Conservation (phyloP, 257 asterid species). For the Hygrophila difformis region DNA sequence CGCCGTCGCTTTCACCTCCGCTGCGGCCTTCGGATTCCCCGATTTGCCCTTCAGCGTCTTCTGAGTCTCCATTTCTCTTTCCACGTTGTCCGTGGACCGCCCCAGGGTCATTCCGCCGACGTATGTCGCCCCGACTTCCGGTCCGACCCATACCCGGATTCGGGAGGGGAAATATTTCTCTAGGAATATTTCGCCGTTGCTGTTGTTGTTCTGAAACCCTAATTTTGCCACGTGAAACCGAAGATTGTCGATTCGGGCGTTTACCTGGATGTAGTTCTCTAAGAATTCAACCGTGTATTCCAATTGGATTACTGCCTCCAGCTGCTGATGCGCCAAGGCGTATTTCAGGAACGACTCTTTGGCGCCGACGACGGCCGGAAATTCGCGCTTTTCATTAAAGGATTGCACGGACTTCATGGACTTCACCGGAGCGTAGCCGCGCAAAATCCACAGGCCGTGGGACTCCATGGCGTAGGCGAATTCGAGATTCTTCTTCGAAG, state of each 20-base stretch:
- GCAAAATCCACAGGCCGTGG: slow-evolving; percentile 70
- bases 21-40: slow-evolving; percentile 28
- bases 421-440: slow-evolving; percentile 65
- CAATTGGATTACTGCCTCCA: slow-evolving; percentile 75
- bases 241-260: slow-evolving; percentile 60
- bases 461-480: slow-evolving; percentile 65
- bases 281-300: slow-evolving; percentile 51
- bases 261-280: slow-evolving; percentile 59
- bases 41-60: slow-evolving; percentile 51
- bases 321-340: slow-evolving; percentile 80
- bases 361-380: slow-evolving; percentile 28
- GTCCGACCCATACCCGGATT: slow-evolving; percentile 78
- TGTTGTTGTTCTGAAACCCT: slow-evolving; percentile 44
- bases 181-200: slow-evolving; percentile 25
- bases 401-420: slow-evolving; percentile 43
- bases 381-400: slow-evolving; percentile 20
- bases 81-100: slow-evolving; percentile 56
- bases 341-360: slow-evolving; percentile 55
- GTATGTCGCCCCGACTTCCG: slow-evolving; percentile 70
- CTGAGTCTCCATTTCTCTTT: slow-evolving; percentile 51
- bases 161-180: slow-evolving; percentile 79
- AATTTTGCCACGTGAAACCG: slow-evolving; percentile 59
- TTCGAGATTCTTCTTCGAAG: slow-evolving; percentile 29
- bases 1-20: slow-evolving; percentile 45
- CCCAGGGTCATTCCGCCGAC: slow-evolving; percentile 73